These are phyloP conservation scores for Geum urbanum DNA, from an alignment of 306 rosid species.

Conservation along the genomic window DNA sequence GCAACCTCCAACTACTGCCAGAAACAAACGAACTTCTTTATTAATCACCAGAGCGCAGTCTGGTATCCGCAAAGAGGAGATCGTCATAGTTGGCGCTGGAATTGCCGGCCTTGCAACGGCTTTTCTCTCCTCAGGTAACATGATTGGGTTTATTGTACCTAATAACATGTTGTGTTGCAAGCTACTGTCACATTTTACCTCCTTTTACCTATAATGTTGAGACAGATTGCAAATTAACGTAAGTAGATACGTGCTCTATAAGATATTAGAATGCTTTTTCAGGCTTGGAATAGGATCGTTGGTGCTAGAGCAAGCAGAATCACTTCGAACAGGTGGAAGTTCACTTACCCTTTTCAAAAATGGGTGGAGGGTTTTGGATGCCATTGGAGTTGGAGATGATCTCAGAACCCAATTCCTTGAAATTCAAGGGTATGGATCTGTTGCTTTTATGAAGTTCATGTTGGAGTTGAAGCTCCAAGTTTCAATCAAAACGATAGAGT, in stretches of 20 bases:
- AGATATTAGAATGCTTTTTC: too few species aligned
- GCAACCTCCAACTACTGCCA: constrained; percentile 18
- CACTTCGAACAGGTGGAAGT: constrained; percentile 69
- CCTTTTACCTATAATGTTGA: too few species aligned
- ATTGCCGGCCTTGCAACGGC: constrained; percentile 80
- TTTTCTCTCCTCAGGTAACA: constrained; percentile 65
- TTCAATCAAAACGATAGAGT: neutral
- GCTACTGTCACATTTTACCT: neutral
- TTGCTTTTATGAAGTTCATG: neutral
- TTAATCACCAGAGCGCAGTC: constrained; percentile 37
- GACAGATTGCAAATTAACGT: neutral
- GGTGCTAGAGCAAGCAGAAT: constrained; percentile 59
- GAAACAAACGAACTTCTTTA: constrained; percentile 20
- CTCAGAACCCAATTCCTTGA: constrained; percentile 73
- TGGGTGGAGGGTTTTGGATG: constrained; percentile 84
- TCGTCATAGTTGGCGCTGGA: constrained; percentile 68
- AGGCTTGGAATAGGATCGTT: constrained; percentile 73
- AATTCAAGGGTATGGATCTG: constrained; percentile 63
- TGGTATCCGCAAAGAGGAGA: constrained; percentile 39
- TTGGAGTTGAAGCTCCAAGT: neutral
- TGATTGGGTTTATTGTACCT: neutral
- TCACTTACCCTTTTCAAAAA: constrained; percentile 89
- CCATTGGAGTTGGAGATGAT: constrained; percentile 71
- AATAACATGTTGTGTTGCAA: neutral
- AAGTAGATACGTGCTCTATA: too few species aligned